These are phyloP conservation scores for Erodium maritimum DNA, from an alignment of 345 rosid species.

Conservation along the genomic window DNA sequence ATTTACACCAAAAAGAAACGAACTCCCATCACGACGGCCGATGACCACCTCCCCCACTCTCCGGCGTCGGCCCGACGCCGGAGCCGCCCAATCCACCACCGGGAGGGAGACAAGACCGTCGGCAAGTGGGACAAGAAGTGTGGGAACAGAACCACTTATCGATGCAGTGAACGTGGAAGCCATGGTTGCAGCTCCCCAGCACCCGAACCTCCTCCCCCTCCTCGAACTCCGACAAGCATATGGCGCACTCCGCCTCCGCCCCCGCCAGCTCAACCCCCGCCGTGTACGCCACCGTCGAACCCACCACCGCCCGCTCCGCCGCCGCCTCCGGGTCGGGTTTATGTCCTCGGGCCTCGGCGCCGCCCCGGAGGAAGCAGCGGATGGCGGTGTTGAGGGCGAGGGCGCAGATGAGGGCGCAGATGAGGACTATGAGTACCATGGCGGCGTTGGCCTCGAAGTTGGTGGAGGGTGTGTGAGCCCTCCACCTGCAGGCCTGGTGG, in stretches of 20 bases:
- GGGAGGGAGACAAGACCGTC: slow-evolving; percentile 22
- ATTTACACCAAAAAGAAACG: too few relatives aligned
- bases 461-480: too few relatives aligned
- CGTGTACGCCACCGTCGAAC: slow-evolving; percentile 23
- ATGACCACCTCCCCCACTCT: too few relatives aligned
- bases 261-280: slow-evolving; percentile 42
- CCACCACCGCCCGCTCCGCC: slow-evolving; percentile 11
- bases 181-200: slow-evolving; percentile 53
- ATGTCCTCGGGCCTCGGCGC: neutral
- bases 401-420: slow-evolving; percentile 50
- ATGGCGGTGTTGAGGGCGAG: slow-evolving; percentile 47
- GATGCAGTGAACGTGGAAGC: slow-evolving; percentile 64
- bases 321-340: slow-evolving; percentile 19
- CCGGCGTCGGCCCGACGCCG: too few relatives aligned
- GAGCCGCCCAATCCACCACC: too few relatives aligned
- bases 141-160: slow-evolving; percentile 50
- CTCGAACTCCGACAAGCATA: slow-evolving; percentile 59
- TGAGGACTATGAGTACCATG: slow-evolving; percentile 35
- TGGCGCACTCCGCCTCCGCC: slow-evolving; percentile 51
- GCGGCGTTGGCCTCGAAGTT: slow-evolving; percentile 44
- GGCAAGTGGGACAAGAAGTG: slow-evolving; percentile 74
- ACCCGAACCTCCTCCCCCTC: slow-evolving; percentile 54
- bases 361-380: slow-evolving; percentile 43
- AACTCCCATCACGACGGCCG: too few relatives aligned
- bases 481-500: too few relatives aligned